Evolutionary conservation across 805 yeast genomes (phyloP), one percentile per base, ranked within the genome.

Genomic region (Yamadazyma laniorum): DNA sequence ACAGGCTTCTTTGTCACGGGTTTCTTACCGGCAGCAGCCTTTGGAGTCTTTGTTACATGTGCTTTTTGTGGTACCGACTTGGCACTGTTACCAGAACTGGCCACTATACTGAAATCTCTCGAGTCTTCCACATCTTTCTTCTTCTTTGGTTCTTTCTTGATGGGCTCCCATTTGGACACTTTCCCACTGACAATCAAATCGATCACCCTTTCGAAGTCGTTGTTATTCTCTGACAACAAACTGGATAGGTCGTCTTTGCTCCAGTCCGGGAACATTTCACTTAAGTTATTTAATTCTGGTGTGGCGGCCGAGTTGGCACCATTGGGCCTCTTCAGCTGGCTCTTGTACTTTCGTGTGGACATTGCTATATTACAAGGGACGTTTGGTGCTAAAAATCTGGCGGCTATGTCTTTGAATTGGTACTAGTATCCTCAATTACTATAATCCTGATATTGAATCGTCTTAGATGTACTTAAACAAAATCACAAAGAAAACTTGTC

Each of bases 181-280:
- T 85, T 84, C 49, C 96, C 95, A 45, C 88, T 85, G 40, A 95
- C 82, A 63, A 93, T 90, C 61, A 88, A 82, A 56, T 84, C 90
- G 47, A 87, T 82, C 48, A 93, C 86, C 30, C 77, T 74, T 56
- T 84, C 95, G 49, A 89, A 70, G 57, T 85, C 89, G 46, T 80
- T 72, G 72, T 50, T 59, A 53, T 82, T 77, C 63, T 93, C 98
- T 41, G 72, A 71, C 51, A 90, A 79, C 42, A 88, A 79, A 37
- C 82, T 77, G 32, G 72, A 65, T 57, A 93, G 78, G 58, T 93
- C 99, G 19, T 85, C 95, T 38, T 75, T 71, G 33, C 85, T 76
- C 99, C 99, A 93, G 58, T 86, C 96, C 30, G 97, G 95, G 68
- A 93, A 90, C 70, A 93, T 73, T 64, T 91, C 98, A 35, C 73